phyloP scores from a whole-genome alignment of 2,329 filamentous ascomycete species.

The Basipetospora chlamydospora region DNA sequence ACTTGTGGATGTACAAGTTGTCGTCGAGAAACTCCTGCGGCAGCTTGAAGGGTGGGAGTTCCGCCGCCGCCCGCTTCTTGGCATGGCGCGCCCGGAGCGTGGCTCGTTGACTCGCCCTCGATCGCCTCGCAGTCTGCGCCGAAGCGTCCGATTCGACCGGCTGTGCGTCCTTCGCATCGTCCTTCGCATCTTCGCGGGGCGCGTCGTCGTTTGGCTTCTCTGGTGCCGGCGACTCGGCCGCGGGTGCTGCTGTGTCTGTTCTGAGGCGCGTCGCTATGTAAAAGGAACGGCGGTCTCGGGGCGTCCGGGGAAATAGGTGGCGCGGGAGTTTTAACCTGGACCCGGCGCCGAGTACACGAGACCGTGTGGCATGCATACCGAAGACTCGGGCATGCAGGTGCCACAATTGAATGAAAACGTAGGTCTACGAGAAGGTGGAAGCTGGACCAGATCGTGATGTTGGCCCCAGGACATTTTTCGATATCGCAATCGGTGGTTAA shows the following conservation, averaged over 20 bases:
- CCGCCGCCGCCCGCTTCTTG: slow-evolving; percentile 19
- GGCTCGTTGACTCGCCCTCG: slow-evolving; percentile 9
- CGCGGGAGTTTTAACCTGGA: slow-evolving; percentile 8
- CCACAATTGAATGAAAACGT: too few relatives aligned
- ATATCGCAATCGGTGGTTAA: background rate
- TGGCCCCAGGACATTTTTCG: slow-evolving; percentile 1
- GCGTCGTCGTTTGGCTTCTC: slow-evolving; percentile 9
- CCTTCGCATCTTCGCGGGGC: slow-evolving; percentile 5
- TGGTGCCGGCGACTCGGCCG: slow-evolving; percentile 9
- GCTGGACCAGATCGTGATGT: too few relatives aligned
- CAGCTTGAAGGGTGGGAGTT: slow-evolving; percentile 36
- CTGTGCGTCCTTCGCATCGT: background rate
- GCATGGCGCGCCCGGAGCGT: slow-evolving; percentile 17
- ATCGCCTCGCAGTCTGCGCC: slow-evolving; percentile 4
- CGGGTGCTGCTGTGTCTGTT: slow-evolving; percentile 6
- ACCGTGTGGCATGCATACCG: slow-evolving; percentile 14
- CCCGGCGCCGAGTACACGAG: slow-evolving; percentile 11
- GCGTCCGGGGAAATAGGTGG: slow-evolving; percentile 1
- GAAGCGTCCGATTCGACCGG: background rate
- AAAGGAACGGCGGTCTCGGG: slow-evolving; percentile 9
- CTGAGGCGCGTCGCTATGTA: slow-evolving; percentile 7
- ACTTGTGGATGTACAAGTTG: slow-evolving; percentile 22
- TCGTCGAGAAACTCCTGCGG: slow-evolving; percentile 41
- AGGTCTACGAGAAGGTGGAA: too few relatives aligned
- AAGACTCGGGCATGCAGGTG: slow-evolving; percentile 6